Base-by-base conservation (phyloP, 306 rosid species). In the Inga leiocalycina region DNA sequence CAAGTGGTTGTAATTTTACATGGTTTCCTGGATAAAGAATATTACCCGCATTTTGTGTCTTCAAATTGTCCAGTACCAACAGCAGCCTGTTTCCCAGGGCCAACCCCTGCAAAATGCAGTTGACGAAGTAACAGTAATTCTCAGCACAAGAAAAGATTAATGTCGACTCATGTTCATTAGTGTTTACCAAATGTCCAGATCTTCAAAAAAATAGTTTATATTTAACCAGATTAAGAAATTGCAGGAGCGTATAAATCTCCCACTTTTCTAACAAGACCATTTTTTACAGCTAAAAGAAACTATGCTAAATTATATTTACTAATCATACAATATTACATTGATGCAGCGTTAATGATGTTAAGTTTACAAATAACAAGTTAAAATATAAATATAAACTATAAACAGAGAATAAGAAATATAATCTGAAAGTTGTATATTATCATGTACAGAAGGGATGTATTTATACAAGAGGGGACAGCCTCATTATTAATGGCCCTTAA, bases 1-100 rank as follows among this genome's bases (percentile, higher is more conserved):
- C 68, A 43, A 78, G 74, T 54, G 17, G 35, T 34, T 10, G 70
- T 67, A 52, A 72, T 51, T 72, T 74, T 59, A 74, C 35, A 84
- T 54, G 52, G 20, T 54, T 73, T 76, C 52, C 64, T 4, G 34
- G 30, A 77, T 71, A 66, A 34, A 71, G 45, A 76, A 77, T 57
- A 79, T 75, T 93, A 96, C 98, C 95, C 90, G 93, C 98, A 92
- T 80, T 85, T 82, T 64, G 90, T 80, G 86, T 94, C 95, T 82
- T 90, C 97, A 86, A 88, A 94, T 81, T 89, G 85, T 79, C 92
- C 91, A 34, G 97, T 85, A 49, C 99, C 98, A 77, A 83, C 71
- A 44, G 99, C 99, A 62, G 79, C 86, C 87, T 88, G 97, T 84
- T 89, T 94, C 81, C 97, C 95, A 32, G 90, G 92, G 73, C 88